These are phyloP conservation scores for Mariannaea elegans DNA, from an alignment of 2,329 filamentous ascomycete genomes.

Conservation along the genomic window DNA sequence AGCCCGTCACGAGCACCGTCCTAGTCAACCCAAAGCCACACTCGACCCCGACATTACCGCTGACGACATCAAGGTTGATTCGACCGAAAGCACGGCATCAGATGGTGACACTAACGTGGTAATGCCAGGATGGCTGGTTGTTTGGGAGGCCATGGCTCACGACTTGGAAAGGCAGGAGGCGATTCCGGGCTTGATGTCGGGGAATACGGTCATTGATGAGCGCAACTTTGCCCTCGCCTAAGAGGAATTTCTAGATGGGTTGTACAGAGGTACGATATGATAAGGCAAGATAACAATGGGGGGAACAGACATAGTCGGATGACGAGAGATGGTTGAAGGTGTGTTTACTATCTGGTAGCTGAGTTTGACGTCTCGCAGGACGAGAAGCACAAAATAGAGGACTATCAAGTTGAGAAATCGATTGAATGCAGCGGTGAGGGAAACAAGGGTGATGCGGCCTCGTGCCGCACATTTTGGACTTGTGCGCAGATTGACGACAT, in stretches of 20 bases:
- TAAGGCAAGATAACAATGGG: slow-evolving; percentile 22
- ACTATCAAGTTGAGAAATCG: slow-evolving; percentile 6
- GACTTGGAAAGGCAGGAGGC: slow-evolving; percentile 50
- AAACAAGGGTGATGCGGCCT: neutral
- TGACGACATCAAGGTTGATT: slow-evolving; percentile 25
- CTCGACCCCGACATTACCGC: slow-evolving; percentile 34
- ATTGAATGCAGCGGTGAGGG: slow-evolving; percentile 10
- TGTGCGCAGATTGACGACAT: neutral
- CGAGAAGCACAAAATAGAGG: slow-evolving; percentile 31
- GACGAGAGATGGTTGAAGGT: slow-evolving; percentile 22
- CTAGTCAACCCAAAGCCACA: slow-evolving; percentile 38
- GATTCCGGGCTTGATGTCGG: slow-evolving; percentile 46
- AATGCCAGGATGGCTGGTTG: slow-evolving; percentile 43
- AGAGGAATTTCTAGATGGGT: slow-evolving; percentile 16
- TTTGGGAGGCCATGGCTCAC: slow-evolving; percentile 49
- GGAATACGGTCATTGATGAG: slow-evolving; percentile 51
- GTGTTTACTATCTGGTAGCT: slow-evolving; percentile 32
- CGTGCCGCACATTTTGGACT: neutral
- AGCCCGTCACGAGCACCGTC: slow-evolving; percentile 16
- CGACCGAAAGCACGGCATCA: slow-evolving; percentile 14
- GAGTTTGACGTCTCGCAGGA: slow-evolving; percentile 29
- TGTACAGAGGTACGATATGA: slow-evolving; percentile 23
- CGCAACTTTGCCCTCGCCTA: slow-evolving; percentile 42
- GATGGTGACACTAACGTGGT: slow-evolving; percentile 26
- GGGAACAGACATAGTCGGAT: slow-evolving; percentile 4